Evolutionary conservation across 202 grass and related monocot species (phyloP).

Genomic region (Panicum hallii): DNA sequence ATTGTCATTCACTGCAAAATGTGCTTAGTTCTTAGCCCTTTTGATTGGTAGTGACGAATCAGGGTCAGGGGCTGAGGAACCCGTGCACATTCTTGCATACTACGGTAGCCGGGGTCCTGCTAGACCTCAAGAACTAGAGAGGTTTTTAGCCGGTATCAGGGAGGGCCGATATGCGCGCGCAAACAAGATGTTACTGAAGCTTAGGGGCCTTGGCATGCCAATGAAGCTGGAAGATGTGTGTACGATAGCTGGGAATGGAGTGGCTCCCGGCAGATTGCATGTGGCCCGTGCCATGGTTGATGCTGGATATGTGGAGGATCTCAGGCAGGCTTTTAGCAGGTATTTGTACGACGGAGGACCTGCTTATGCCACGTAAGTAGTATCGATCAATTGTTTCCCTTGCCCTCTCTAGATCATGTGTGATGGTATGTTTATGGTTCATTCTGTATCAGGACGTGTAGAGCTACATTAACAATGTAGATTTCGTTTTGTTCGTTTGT

Average conservation of each 20-base stretch:
- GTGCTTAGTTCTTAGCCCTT: not conserved
- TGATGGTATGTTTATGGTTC: constrained; percentile 12
- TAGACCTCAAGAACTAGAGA: constrained; percentile 66
- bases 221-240: constrained; percentile 69
- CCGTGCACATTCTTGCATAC: constrained; percentile 87
- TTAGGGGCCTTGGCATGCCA: constrained; percentile 62
- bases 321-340: constrained; percentile 77
- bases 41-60: constrained; percentile 48
- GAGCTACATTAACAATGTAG: not conserved
- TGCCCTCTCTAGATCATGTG: not conserved
- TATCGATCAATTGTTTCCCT: not conserved
- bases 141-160: constrained; percentile 64
- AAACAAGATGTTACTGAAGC: constrained; percentile 72
- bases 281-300: constrained; percentile 83
- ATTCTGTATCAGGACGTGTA: not conserved
- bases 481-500: constrained; percentile 33
- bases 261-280: constrained; percentile 79
- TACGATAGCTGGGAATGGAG: constrained; percentile 69
- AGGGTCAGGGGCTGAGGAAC: constrained; percentile 50
- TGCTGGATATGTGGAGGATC: constrained; percentile 77
- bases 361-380: constrained; percentile 78
- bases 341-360: constrained; percentile 83
- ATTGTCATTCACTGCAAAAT: not conserved
- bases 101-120: constrained; percentile 69
- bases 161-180: constrained; percentile 70